Conservation (phyloP, 176 grass and related monocot species). For the Oryza officinalis region DNA sequence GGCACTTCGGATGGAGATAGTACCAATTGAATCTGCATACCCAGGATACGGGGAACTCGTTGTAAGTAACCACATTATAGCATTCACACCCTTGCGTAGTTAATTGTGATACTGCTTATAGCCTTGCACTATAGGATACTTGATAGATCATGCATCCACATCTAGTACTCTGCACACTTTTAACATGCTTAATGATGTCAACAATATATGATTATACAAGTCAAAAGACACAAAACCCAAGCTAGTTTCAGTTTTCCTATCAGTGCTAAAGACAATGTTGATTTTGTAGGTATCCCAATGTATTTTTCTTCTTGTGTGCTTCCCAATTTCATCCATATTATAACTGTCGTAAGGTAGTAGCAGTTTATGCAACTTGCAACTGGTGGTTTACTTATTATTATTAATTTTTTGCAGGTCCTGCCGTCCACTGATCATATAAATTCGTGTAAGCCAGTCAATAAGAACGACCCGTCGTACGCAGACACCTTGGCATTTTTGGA, state of each 20-base stretch:
- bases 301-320: background rate
- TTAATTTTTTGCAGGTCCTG: slow-evolving; percentile 54
- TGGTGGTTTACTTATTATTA: background rate
- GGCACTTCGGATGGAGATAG: slow-evolving; percentile 90
- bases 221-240: too few species aligned
- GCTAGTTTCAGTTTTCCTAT: too few species aligned
- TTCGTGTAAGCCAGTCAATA: slow-evolving; percentile 89
- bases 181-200: slow-evolving; percentile 16
- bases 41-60: slow-evolving; percentile 91
- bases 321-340: background rate
- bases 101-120: slow-evolving; percentile 1
- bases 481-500: slow-evolving; percentile 88
- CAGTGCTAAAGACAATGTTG: too few species aligned
- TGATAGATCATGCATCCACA: slow-evolving; percentile 1
- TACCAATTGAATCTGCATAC: slow-evolving; percentile 98
- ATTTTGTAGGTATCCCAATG: too few species aligned
- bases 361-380: slow-evolving; percentile 5
- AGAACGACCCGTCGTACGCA: slow-evolving; percentile 79
- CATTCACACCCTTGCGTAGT: background rate
- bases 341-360: background rate
- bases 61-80: slow-evolving; percentile 54
- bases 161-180: background rate
- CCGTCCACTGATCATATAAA: slow-evolving; percentile 89
- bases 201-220: background rate
- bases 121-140: background rate